These are phyloP conservation scores for Datisca glomerata DNA, from an alignment of 306 rosid genomes.

Conservation along the genomic window DNA sequence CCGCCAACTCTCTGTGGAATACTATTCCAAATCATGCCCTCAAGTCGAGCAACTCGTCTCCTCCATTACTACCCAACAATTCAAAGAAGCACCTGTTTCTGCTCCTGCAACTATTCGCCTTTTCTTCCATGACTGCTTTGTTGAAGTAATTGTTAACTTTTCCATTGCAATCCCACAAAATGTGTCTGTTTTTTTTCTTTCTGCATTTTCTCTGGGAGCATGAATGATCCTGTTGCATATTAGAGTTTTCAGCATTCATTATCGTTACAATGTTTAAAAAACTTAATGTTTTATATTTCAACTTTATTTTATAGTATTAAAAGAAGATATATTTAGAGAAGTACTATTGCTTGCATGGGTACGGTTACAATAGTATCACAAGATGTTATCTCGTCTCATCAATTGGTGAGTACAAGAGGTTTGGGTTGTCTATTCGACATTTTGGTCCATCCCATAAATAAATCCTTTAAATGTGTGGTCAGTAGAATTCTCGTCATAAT, in stretches of 20 bases:
- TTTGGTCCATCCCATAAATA: too few relatives aligned
- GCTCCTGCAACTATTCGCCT: conserved; percentile 90
- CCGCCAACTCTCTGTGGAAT: conserved; percentile 42
- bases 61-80: conserved; percentile 62
- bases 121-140: conserved; percentile 91
- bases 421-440: too few relatives aligned
- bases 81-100: conserved; percentile 70
- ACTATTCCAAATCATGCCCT: conserved; percentile 75
- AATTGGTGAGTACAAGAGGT: too few relatives aligned
- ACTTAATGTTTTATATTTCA: too few relatives aligned
- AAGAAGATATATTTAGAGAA: too few relatives aligned
- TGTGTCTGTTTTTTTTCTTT: neutral
- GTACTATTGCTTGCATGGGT: too few relatives aligned
- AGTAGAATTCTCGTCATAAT: too few relatives aligned
- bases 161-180: conserved; percentile 6
- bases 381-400: too few relatives aligned
- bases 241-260: neutral
- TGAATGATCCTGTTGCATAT: neutral
- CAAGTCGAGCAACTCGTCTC: conserved; percentile 56
- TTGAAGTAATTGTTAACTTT: conserved; percentile 37
- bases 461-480: too few relatives aligned
- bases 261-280: neutral
- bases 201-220: neutral
- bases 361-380: too few relatives aligned
- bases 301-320: too few relatives aligned